Evolutionary conservation across 305 asterid species (phyloP), one percentile per base, ranked within the genome.

Genomic region (Lippia alba): DNA sequence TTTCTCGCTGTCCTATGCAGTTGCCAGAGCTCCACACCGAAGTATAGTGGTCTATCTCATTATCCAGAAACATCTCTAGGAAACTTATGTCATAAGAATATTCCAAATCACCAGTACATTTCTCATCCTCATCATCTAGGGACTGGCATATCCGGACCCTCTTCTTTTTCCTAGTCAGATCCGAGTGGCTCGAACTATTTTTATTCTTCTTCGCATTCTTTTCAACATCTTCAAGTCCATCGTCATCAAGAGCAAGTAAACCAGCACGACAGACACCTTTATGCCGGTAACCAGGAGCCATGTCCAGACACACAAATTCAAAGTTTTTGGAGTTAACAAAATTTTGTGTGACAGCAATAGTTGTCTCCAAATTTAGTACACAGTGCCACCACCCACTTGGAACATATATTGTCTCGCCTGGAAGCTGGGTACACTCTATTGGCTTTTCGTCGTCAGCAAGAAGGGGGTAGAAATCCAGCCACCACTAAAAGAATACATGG

Each of bases 301-400:
- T 87, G 84, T 94, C 99, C 83, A 94, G 79, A 78, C 99, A 91
- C 55, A 90, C 96, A 68, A 78, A 90, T 79, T 94, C 96, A 44
- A 94, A 89, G 83, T 90, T 94, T 69, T 83, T 90, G 79, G 97
- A 83, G 80, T 88, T 90, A 19, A 90, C 97, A 80, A 82, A 94
- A 82, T 94, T 94, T 80, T 94, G 99, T 14, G 99, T 94, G 73
- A 94, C 92, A 40, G 97, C 99, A 74, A 94, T 75, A 63, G 91
- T 83, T 19, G 97, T 88, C 83, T 94, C 99, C 87, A 94, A 76
- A 82, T 91, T 94, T 70, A 94, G 85, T 64, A 94, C 94, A 76
- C 99, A 94, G 84, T 94, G 99, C 99, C 99, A 94, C 99, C 99
- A 94, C 61, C 99, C 99, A 81, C 92, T 94, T 54, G 99, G 99